Percentiles rank a stretch among this genome's conserved stretches.
Evolutionary conservation across 768 basidiomycete genomes (phyloP).

Genomic region (Termitomyces sp.): DNA sequence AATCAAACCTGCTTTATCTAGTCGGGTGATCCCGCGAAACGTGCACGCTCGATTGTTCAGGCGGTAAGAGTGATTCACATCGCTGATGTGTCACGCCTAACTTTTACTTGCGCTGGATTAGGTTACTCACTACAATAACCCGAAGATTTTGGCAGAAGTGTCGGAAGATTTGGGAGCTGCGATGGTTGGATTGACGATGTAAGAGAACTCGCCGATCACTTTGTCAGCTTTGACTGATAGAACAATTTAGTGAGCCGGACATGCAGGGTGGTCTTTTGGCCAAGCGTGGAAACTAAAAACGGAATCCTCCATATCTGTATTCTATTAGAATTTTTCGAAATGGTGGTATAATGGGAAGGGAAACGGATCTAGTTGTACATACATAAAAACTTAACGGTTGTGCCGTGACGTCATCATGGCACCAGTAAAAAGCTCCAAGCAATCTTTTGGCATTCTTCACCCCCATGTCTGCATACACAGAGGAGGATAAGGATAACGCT

Average conservation of each 20-base stretch:
- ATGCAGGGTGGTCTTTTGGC: constrained; percentile 71
- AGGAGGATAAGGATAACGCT: not conserved
- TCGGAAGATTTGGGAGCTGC: constrained; percentile 82
- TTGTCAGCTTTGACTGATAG: not conserved
- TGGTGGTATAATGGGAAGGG: not conserved
- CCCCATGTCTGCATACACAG: not conserved
- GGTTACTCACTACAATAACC: constrained; percentile 95
- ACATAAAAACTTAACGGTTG: not conserved
- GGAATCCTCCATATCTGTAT: not conserved
- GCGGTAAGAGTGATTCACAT: constrained; percentile 47
- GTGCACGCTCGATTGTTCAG: constrained; percentile 94
- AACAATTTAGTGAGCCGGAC: constrained; percentile 45
- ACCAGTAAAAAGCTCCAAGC: not conserved
- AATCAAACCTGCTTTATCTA: constrained; percentile 22
- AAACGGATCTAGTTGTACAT: not conserved
- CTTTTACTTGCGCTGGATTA: constrained; percentile 19
- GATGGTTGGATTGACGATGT: constrained; percentile 95
- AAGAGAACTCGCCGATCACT: constrained; percentile 22
- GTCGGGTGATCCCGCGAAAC: constrained; percentile 91
- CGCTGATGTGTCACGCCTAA: constrained; percentile 7
- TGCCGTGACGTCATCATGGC: not conserved
- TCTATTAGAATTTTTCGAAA: not conserved
- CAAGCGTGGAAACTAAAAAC: constrained; percentile 56
- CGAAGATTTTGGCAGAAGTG: constrained; percentile 86
- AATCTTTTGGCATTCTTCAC: not conserved